Conservation (phyloP, 768 basidiomycete genomes). For the Strobilomyces echinocephalus region DNA sequence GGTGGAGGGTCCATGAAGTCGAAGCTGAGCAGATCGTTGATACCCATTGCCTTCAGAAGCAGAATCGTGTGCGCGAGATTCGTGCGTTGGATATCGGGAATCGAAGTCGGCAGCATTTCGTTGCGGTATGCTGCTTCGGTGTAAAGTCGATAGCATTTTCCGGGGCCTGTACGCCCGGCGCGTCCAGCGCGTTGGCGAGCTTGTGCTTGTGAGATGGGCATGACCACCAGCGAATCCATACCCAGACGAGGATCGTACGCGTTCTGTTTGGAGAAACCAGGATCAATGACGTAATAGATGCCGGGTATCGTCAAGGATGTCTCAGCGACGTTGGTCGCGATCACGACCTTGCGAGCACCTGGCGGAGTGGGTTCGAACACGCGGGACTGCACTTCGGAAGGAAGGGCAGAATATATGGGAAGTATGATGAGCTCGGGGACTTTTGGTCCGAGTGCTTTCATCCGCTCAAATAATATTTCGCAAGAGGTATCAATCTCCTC, state of each 20-base stretch:
- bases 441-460: slow-evolving; percentile 98
- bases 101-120: slow-evolving; percentile 96
- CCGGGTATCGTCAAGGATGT: slow-evolving; percentile 97
- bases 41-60: slow-evolving; percentile 97
- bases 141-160: slow-evolving; percentile 96
- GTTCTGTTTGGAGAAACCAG: slow-evolving; percentile 98
- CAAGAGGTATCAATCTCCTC: slow-evolving; percentile 98
- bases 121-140: slow-evolving; percentile 98
- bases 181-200: slow-evolving; percentile 94
- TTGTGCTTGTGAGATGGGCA: slow-evolving; percentile 98
- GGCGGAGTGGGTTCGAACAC: slow-evolving; percentile 98
- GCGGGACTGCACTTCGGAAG: slow-evolving; percentile 95
- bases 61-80: slow-evolving; percentile 91
- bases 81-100: slow-evolving; percentile 95
- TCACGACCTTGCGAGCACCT: slow-evolving; percentile 97
- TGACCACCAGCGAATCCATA: slow-evolving; percentile 98
- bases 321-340: slow-evolving; percentile 99
- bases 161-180: slow-evolving; percentile 96
- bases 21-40: slow-evolving; percentile 95
- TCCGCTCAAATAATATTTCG: slow-evolving; percentile 95
- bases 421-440: slow-evolving; percentile 96
- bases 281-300: slow-evolving; percentile 98
- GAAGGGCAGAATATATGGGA: slow-evolving; percentile 96
- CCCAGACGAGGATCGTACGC: slow-evolving; percentile 95
- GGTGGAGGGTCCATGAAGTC: slow-evolving; percentile 99